Percentiles rank a stretch among this genome's conserved stretches.
Evolutionary conservation across 2,329 filamentous ascomycete genomes (phyloP).

Genomic region (Nemania diffusa): DNA sequence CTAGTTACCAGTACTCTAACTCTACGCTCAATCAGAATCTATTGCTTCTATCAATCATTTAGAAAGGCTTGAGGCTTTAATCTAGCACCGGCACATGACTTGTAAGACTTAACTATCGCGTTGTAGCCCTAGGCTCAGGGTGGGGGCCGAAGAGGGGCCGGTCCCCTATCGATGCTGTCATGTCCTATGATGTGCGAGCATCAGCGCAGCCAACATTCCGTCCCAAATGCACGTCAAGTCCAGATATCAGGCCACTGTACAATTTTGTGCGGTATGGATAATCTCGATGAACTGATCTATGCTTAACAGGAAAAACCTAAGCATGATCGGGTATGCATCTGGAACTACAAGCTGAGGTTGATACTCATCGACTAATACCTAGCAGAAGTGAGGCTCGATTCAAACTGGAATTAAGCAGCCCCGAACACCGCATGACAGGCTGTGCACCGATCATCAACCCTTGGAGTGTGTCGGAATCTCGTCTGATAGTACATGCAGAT

Average conservation of each 20-base stretch:
- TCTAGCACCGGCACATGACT: neutral
- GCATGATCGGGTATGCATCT: neutral
- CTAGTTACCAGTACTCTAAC: neutral
- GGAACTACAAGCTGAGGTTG: neutral
- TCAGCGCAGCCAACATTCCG: neutral
- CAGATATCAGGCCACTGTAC: neutral
- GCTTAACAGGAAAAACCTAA: neutral
- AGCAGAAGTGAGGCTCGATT: slow-evolving; percentile 12
- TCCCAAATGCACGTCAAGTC: neutral
- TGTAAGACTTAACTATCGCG: neutral
- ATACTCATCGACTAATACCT: neutral
- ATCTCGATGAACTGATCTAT: neutral
- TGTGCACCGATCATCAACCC: slow-evolving; percentile 38
- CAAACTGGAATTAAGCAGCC: slow-evolving; percentile 26
- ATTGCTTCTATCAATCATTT: neutral
- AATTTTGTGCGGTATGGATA: neutral
- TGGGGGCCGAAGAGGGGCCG: neutral
- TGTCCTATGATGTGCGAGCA: neutral
- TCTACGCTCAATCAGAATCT: neutral
- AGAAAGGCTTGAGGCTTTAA: neutral
- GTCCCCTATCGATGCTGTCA: slow-evolving; percentile 7
- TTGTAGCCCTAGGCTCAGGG: neutral
- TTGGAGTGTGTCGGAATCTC: slow-evolving; percentile 39
- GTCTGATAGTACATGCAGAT: slow-evolving; percentile 41
- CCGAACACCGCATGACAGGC: slow-evolving; percentile 33